phyloP scores from a whole-genome alignment of 176 grass and related monocot species.

The Aegilops umbellulata region DNA sequence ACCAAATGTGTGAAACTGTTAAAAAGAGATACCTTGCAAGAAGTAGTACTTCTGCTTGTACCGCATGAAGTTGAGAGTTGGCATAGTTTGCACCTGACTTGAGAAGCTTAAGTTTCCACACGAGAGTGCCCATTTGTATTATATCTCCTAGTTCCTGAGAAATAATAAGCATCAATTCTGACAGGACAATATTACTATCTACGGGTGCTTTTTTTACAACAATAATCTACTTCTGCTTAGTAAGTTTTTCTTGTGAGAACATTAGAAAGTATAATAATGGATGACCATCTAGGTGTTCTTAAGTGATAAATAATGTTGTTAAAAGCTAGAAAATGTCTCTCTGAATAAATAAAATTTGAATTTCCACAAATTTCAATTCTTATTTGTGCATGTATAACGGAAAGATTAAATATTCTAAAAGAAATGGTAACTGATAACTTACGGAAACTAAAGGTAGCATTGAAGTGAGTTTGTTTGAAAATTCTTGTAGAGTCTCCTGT shows the following conservation, averaged over 20 bases:
- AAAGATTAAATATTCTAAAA: background rate
- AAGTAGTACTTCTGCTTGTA: slow-evolving; percentile 64
- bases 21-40: slow-evolving; percentile 49
- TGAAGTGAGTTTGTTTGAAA: slow-evolving; percentile 67
- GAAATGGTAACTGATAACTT: background rate
- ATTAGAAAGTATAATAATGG: background rate
- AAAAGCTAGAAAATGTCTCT: background rate
- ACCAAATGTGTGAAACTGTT: background rate
- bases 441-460: slow-evolving; percentile 77
- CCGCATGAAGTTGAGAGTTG: slow-evolving; percentile 51
- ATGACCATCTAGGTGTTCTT: background rate
- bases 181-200: slow-evolving; percentile 1
- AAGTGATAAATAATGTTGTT: background rate
- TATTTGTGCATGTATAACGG: background rate
- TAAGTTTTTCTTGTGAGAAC: background rate
- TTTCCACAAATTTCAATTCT: slow-evolving; percentile 39
- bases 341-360: background rate
- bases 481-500: slow-evolving; percentile 50
- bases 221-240: no score
- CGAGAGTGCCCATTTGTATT: slow-evolving; percentile 49
- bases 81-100: slow-evolving; percentile 62
- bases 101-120: slow-evolving; percentile 69
- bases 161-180: background rate
- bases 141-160: slow-evolving; percentile 45
- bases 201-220: no score